These are phyloP conservation scores for Floccularia luteovirens DNA, from an alignment of 768 basidiomycete genomes.

Conservation along the genomic window DNA sequence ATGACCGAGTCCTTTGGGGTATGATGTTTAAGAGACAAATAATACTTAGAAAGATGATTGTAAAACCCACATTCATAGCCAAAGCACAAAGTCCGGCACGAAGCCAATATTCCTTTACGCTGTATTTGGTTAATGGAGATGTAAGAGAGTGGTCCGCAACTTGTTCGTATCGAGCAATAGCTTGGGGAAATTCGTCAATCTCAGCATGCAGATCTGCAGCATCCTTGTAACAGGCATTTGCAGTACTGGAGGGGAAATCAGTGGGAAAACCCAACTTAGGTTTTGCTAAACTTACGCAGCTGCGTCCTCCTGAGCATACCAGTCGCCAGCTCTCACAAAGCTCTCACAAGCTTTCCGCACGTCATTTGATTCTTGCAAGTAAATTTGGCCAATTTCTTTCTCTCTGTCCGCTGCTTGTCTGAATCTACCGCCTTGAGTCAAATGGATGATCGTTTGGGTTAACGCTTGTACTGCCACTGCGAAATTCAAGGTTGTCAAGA, in stretches of 20 bases:
- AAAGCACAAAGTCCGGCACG: constrained; percentile 81
- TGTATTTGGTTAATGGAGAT: constrained; percentile 91
- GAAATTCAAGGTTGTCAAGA: background rate
- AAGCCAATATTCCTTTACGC: constrained; percentile 97
- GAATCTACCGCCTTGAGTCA: constrained; percentile 84
- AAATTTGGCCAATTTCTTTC: constrained; percentile 94
- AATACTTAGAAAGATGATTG: background rate
- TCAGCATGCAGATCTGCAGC: constrained; percentile 94
- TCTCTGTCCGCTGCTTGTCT: constrained; percentile 96
- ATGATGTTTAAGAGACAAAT: background rate
- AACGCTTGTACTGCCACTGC: constrained; percentile 88
- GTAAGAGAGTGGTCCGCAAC: constrained; percentile 80
- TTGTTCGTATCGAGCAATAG: constrained; percentile 84
- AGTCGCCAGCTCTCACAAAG: constrained; percentile 87
- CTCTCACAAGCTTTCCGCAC: constrained; percentile 85
- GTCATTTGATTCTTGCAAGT: constrained; percentile 77
- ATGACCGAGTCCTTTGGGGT: constrained; percentile 72
- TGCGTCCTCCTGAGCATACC: constrained; percentile 98
- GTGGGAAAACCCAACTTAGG: background rate
- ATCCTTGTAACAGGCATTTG: constrained; percentile 93
- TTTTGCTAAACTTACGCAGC: constrained; percentile 62
- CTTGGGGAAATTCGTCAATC: constrained; percentile 75
- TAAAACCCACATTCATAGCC: constrained; percentile 66
- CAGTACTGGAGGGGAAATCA: constrained; percentile 51
- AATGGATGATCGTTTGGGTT: constrained; percentile 74